Percentiles rank a stretch among this genome's conserved stretches.
Conservation (phyloP, 805 yeast genomes). For the Suhomyces sp. region DNA sequence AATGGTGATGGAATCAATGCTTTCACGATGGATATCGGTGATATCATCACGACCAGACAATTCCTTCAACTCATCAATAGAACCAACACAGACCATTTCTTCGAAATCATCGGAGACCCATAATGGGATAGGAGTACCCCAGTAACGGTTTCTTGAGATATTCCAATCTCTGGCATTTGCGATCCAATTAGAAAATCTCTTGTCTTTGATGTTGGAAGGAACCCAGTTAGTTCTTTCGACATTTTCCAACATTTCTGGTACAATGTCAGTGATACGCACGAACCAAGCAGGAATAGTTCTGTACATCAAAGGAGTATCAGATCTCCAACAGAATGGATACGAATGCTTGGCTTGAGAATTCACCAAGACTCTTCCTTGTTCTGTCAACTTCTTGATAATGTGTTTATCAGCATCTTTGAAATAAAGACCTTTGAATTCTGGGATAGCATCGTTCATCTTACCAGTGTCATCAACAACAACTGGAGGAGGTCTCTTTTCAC, state of each 20-base stretch:
- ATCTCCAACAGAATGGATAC: conserved; percentile 99
- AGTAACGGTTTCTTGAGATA: conserved; percentile 94
- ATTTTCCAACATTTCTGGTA: conserved; percentile 85
- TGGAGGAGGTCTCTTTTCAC: conserved; percentile 72
- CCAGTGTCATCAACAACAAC: conserved; percentile 96
- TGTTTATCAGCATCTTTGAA: conserved; percentile 95
- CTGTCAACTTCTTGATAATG: conserved; percentile 82
- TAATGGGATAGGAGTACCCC: conserved; percentile 99
- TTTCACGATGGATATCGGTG: conserved; percentile 91
- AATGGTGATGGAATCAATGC: conserved; percentile 86
- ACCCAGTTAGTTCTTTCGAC: conserved; percentile 93
- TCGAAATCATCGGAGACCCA: conserved; percentile 95
- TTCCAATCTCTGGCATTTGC: conserved; percentile 99
- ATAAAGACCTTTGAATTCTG: conserved; percentile 75
- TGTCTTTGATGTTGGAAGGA: conserved; percentile 84
- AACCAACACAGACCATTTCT: conserved; percentile 92
- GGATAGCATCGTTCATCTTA: conserved; percentile 70
- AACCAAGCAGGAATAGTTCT: conserved; percentile 99
- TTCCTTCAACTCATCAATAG: conserved; percentile 80
- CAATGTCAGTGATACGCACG: conserved; percentile 80
- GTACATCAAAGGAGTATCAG: conserved; percentile 95
- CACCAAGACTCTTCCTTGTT: conserved; percentile 68
- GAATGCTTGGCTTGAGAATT: conserved; percentile 88
- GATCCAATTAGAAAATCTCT: conserved; percentile 97
- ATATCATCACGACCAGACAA: conserved; percentile 80